Evolutionary conservation across 1,284 basidiomycete genomes (phyloP), one percentile per base, ranked within the genome.

Genomic region (Malassezia arunalokei): DNA sequence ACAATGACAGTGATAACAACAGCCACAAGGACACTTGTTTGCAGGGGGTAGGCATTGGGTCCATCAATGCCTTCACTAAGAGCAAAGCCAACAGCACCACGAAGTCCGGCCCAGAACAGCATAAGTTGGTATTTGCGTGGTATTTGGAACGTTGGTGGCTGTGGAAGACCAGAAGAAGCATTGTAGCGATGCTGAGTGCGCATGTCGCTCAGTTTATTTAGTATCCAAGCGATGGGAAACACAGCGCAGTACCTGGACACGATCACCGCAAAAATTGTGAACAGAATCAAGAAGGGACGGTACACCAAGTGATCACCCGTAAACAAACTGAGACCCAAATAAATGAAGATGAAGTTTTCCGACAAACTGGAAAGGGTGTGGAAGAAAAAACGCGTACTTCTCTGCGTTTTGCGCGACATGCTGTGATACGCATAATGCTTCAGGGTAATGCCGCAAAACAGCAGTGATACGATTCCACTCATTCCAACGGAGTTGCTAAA

Each of bases 311-410:
- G 59, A 78, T 85, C 76, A 80, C 87, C 60, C 73, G 92, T 98
- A 78, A 98, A 99, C 14, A 98, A 80, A 41, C 87, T 87, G 60
- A 98, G 80, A 20, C 94, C 94, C 58, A 99, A 85, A 75, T 98
- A 98, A 71, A 99, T 91, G 77, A 99, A 99, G 76, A 99, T 96
- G 73, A 98, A 99, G 75, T 98, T 98, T 76, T 99, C 94, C 24
- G 87, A 89, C 38, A 64, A 51, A 38, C 54, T 71, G 42, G 70
- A 66, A 9, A 73, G 57, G 3, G 69, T 73, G 43, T 70, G 67
- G 54, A 73, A 68, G 14, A 64, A 89, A 77, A 91, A 94, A 73
- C 92, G 90, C n/a, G 86, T 89, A 9, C 90, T 86, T 40, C 86
- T 80, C 71, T 98, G 94, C 0, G 94, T 96, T 49, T 87, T 82